Percentiles rank a stretch among this genome's conserved stretches.
Conservation (phyloP, 768 basidiomycete genomes). For the Russula ochroleuca region DNA sequence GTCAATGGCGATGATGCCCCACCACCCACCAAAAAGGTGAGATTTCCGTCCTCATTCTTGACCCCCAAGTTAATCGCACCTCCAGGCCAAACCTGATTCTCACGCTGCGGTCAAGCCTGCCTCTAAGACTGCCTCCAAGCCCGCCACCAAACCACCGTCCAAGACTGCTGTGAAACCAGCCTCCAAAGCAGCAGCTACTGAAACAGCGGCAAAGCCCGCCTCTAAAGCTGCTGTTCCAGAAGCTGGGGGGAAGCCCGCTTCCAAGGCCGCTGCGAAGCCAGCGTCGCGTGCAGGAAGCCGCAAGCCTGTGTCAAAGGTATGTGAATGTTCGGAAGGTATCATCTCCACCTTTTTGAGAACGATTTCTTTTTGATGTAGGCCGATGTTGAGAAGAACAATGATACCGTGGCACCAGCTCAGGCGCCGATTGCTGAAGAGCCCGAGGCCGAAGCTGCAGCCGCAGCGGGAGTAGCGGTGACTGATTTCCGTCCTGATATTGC, state of each 20-base stretch:
- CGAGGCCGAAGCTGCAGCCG: slow-evolving; percentile 24
- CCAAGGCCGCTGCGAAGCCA: slow-evolving; percentile 32
- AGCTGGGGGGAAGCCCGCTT: slow-evolving; percentile 33
- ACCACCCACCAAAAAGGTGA: slow-evolving; percentile 65
- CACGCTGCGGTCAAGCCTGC: slow-evolving; percentile 34
- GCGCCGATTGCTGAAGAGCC: slow-evolving; percentile 27
- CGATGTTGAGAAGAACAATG: slow-evolving; percentile 23
- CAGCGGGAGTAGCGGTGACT: slow-evolving; percentile 3
- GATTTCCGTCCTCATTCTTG: slow-evolving; percentile 21
- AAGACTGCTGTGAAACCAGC: slow-evolving; percentile 37
- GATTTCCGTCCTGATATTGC: no score
- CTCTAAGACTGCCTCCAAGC: slow-evolving; percentile 39
- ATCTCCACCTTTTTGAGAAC: neutral
- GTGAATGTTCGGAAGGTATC: slow-evolving; percentile 25
- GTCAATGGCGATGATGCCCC: slow-evolving; percentile 38
- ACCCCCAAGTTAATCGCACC: neutral
- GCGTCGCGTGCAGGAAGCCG: slow-evolving; percentile 29
- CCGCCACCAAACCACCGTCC: slow-evolving; percentile 38
- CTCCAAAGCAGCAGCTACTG: slow-evolving; percentile 35
- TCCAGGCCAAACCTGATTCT: slow-evolving; percentile 25
- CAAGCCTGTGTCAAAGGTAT: slow-evolving; percentile 37
- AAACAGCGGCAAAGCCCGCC: slow-evolving; percentile 38
- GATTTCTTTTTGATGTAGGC: slow-evolving; percentile 15
- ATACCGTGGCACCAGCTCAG: slow-evolving; percentile 11
- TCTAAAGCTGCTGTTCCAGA: slow-evolving; percentile 30